Evolutionary conservation across 805 yeast species (phyloP), one percentile per base, ranked within the genome.

Genomic region (Wickerhamomyces bovis): DNA sequence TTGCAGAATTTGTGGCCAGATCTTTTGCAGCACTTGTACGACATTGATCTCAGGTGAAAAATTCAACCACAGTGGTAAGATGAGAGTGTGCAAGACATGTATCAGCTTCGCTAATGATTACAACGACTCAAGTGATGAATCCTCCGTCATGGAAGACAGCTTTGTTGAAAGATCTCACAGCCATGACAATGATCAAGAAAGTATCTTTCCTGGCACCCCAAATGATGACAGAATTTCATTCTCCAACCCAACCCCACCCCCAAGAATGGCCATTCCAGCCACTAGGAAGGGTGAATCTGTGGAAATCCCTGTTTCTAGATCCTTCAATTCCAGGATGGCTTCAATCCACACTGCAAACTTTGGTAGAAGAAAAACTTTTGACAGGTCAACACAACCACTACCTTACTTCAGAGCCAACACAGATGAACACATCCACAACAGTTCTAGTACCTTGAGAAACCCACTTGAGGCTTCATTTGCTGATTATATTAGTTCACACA

Each of bases 1-100:
- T 65, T 92, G 99, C 60, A 71, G 99, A 45, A 81, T 92, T 31
- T 92, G 99, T 66, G 99, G 99, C 2, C 96, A 90, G 63, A 90
- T 92, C 42, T 92, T 90, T 60, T 92, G 99, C 64, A 75, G 85
- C 39, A 73, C 76, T 10, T 92, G 99, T 64, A 88, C 97, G 0
- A 67, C 77, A 3, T 76, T 89, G 57, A 68, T 88, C 57, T 58
- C 85, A 49, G 88, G 94, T 42, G 75, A 78, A 44, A 72, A 72
- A 62, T 73, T 87, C 70, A 76, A 81, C 38, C 71, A 75, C 54
- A 71, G 71, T 22, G 95, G 90, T 18, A 82, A 76, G 59, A 76
- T 85, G 75, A 68, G 96, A 48, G 88, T 85, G 2, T 89, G 97
- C 58, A 73, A 76, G 45, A 80, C 84, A 1, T 89, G 97, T 61